Percentiles rank a stretch among this genome's conserved stretches.
Conservation (phyloP, 805 yeast genomes). For the Monosporozyma solicola region DNA sequence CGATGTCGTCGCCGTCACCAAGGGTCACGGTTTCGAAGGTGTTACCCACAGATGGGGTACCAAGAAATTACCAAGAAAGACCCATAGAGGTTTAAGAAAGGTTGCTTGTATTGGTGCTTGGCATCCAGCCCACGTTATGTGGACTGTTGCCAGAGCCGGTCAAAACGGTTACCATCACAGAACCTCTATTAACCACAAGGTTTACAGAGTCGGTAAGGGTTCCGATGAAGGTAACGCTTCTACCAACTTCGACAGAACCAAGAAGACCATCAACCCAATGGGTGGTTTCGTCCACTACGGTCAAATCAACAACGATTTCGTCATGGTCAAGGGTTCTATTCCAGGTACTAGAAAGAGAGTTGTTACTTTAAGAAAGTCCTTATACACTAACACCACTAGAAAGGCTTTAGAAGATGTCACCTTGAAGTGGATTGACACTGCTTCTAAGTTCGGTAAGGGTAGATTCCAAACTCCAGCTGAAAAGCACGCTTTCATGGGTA, state of each 20-base stretch:
- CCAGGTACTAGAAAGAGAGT: constrained; percentile 99
- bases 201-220: constrained; percentile 98
- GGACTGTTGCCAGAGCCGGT: constrained; percentile 99
- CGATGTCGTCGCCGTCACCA: constrained; percentile 98
- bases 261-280: constrained; percentile 98
- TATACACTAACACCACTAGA: constrained; percentile 96
- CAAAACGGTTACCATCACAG: constrained; percentile 99
- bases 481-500: constrained; percentile 99
- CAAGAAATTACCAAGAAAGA: constrained; percentile 99
- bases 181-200: constrained; percentile 99
- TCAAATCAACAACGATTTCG: constrained; percentile 93
- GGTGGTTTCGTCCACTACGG: constrained; percentile 99
- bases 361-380: constrained; percentile 96
- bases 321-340: constrained; percentile 95
- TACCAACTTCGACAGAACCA: constrained; percentile 98
- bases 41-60: constrained; percentile 99
- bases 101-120: constrained; percentile 99
- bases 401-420: constrained; percentile 91
- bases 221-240: constrained; percentile 91
- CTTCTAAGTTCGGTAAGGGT: constrained; percentile 99
- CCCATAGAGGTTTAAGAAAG: constrained; percentile 99
- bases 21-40: constrained; percentile 99
- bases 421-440: constrained; percentile 99
- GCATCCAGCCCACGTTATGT: constrained; percentile 99
- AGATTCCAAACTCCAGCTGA: constrained; percentile 99